Conservation (phyloP, 495 filamentous ascomycete species). For the Pyrenopolyporus hunteri region DNA sequence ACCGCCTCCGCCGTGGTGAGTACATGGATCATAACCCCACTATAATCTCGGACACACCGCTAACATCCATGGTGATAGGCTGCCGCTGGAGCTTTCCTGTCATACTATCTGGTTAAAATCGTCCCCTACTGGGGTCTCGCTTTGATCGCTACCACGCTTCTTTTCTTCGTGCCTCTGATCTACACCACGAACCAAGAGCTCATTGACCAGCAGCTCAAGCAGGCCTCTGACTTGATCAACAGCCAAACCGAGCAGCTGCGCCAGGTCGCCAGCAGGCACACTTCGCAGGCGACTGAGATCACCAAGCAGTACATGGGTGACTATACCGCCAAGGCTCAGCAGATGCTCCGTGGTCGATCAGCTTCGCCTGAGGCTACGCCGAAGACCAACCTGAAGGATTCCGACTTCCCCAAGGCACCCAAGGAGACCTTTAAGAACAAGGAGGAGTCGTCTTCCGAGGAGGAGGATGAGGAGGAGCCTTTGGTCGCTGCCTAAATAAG, state of each 20-base stretch:
- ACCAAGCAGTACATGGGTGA: conserved; percentile 83
- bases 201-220: conserved; percentile 83
- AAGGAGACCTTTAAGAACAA: conserved; percentile 44
- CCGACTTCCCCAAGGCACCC: conserved; percentile 69
- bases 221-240: conserved; percentile 72
- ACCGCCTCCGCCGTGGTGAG: conserved; percentile 79
- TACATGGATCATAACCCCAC: conserved; percentile 15
- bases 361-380: conserved; percentile 48
- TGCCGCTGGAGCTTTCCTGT: conserved; percentile 78
- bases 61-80: conserved; percentile 60
- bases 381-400: conserved; percentile 51
- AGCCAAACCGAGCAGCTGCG: conserved; percentile 82
- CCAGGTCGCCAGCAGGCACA: conserved; percentile 81
- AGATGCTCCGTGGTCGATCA: conserved; percentile 61
- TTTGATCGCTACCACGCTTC: conserved; percentile 72
- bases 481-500: conserved; percentile 43
- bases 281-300: conserved; percentile 72
- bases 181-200: conserved; percentile 93
- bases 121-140: conserved; percentile 92
- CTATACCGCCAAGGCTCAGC: conserved; percentile 84
- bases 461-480: conserved; percentile 47
- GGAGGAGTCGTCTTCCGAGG: conserved; percentile 17
- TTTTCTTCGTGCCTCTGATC: conserved; percentile 86
- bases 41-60: neutral
- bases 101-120: conserved; percentile 93